Conservation (phyloP, 768 basidiomycete species). For the Serpula lacrymans region DNA sequence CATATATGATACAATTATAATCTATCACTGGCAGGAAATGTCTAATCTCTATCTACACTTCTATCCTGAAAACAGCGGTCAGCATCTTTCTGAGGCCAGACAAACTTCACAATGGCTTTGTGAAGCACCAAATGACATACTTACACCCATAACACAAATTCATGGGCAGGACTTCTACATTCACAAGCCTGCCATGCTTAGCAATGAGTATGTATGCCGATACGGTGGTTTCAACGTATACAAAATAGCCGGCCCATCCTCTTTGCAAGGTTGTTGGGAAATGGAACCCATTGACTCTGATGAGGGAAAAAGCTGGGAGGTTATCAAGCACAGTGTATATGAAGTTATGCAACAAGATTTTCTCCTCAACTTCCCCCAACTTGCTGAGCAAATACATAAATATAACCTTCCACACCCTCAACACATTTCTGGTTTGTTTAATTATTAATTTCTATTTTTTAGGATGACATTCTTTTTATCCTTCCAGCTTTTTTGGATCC, state of each 20-base stretch:
- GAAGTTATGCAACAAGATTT: constrained; percentile 8
- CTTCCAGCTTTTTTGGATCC: not conserved
- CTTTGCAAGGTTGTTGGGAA: constrained; percentile 18
- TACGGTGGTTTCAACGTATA: constrained; percentile 25
- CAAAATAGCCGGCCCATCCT: too few relatives aligned
- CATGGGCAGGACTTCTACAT: constrained; percentile 22
- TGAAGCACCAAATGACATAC: constrained; percentile 15
- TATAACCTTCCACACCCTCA: constrained; percentile 8
- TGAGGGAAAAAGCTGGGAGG: constrained; percentile 12
- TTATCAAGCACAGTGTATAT: constrained; percentile 8
- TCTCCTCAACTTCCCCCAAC: constrained; percentile 9
- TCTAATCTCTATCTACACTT: constrained; percentile 31
- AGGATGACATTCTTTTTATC: too few relatives aligned
- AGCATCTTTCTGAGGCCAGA: constrained; percentile 15
- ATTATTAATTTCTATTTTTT: not conserved
- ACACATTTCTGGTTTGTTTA: constrained; percentile 10
- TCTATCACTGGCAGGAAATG: constrained; percentile 28
- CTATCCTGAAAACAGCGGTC: constrained; percentile 30
- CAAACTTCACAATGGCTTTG: constrained; percentile 24
- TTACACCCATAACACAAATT: constrained; percentile 26
- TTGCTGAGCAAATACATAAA: constrained; percentile 1
- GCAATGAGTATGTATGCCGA: constrained; percentile 18
- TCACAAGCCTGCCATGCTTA: constrained; percentile 23
- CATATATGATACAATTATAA: not conserved
- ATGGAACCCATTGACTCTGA: constrained; percentile 5